Conservation (phyloP, 768 basidiomycete genomes). For the Lanmaoa rubissima region DNA sequence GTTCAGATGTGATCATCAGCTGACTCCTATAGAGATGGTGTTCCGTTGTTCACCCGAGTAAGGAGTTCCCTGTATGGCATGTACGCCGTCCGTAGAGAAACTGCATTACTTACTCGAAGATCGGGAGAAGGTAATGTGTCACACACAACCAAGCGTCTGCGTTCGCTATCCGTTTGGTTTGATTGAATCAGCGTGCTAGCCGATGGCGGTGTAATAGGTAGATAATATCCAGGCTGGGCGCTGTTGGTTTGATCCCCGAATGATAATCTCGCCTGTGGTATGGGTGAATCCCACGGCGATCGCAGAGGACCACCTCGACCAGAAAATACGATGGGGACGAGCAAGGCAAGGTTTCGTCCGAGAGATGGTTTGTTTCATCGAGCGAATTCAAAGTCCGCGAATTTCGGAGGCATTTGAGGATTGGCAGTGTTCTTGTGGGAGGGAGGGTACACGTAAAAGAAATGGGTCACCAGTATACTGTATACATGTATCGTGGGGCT, state of each 20-base stretch:
- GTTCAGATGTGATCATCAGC: constrained; percentile 22
- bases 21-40: constrained; percentile 6
- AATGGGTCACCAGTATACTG: neutral
- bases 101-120: neutral
- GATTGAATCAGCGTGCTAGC: constrained; percentile 4
- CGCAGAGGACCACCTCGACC: neutral
- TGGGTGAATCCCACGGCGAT: constrained; percentile 13
- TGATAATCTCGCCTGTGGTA: constrained; percentile 13
- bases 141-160: neutral
- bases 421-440: neutral
- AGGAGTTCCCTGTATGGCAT: constrained; percentile 1
- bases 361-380: neutral
- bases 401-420: constrained; percentile 22
- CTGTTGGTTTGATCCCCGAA: constrained; percentile 5
- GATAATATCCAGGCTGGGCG: constrained; percentile 3
- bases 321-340: neutral
- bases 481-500: neutral
- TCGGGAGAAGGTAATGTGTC: neutral
- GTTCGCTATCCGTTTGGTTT: constrained; percentile 1
- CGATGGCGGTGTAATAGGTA: constrained; percentile 16
- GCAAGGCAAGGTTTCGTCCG: neutral
- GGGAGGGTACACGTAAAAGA: constrained; percentile 19
- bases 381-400: constrained; percentile 27
- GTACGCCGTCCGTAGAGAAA: neutral
- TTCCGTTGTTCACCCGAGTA: neutral